These are phyloP conservation scores for Penicillium nordicum DNA, from an alignment of 2,329 filamentous ascomycete species.

Conservation along the genomic window DNA sequence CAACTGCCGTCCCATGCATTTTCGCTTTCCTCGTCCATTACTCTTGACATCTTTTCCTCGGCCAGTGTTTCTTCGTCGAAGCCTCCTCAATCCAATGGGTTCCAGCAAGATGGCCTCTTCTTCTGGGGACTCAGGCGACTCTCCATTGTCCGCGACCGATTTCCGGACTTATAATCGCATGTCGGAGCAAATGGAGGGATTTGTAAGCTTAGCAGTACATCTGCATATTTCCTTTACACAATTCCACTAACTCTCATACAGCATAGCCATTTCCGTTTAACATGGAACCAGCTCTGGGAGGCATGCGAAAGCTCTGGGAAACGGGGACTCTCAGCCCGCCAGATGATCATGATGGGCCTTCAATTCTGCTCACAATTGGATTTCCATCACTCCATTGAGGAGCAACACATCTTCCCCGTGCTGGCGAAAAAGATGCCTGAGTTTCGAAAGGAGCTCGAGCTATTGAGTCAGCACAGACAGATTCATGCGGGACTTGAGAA, in stretches of 20 bases:
- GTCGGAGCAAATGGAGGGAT: conserved; percentile 71
- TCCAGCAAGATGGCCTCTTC: conserved; percentile 1
- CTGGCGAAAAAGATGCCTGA: conserved; percentile 76
- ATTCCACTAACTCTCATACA: conserved; percentile 34
- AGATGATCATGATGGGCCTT: conserved; percentile 67
- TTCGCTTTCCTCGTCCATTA: conserved; percentile 7
- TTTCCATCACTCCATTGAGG: conserved; percentile 78
- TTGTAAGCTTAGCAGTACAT: conserved; percentile 49
- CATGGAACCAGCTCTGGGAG: conserved; percentile 68
- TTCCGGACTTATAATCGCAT: conserved; percentile 69
- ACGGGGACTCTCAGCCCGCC: conserved; percentile 63
- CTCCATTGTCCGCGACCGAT: conserved; percentile 61
- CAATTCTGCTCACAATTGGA: conserved; percentile 68
- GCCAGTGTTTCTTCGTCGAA: not conserved
- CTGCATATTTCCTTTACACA: not conserved
- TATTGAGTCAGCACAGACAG: conserved; percentile 70
- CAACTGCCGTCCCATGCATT: conserved; percentile 22
- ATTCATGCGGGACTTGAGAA: conserved; percentile 74
- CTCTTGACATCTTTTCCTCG: conserved; percentile 3
- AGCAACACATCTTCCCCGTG: conserved; percentile 73
- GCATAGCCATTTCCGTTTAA: conserved; percentile 73
- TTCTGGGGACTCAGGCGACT: conserved; percentile 2
- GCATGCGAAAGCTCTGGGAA: conserved; percentile 57
- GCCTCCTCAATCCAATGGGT: conserved; percentile 3
- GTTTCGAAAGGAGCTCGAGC: conserved; percentile 63